Base-by-base conservation (phyloP, 148 eudicot genomes). In the Rhododendron ferrugineum region DNA sequence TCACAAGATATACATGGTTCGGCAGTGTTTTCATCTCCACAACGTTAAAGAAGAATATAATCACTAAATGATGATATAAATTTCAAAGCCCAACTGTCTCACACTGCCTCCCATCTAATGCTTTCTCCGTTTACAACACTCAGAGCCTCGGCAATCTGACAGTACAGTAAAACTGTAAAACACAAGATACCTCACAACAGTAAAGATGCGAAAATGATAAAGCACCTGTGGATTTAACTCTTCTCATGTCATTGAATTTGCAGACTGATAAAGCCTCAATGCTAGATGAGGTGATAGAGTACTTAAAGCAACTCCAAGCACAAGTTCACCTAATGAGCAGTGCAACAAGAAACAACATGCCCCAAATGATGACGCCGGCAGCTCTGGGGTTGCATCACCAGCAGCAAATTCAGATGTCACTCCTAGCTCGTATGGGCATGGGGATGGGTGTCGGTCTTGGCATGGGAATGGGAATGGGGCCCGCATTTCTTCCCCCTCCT, bases 231-330 rank as follows among this genome's bases (percentile, higher is more conserved):
- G 74, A 26, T 26, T 28, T 28, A 28, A 68, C 74, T 28, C 36
- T 68, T 68, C 30, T 30, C 34, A 68, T 68, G 36, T 40, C 4
- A 26, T 30, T 68, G 74, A 68, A 93, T 22, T 86, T 20, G 44
- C 90, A 95, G 98, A 95, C 98, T 5, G 97, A 95, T 84, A 95
- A 95, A 91, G 98, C 98, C 62, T 95, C 98, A 9, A 94, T 95
- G 98, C 89, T 95, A 89, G 98, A 95, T 88, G 98, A 95, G 86
- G 97, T 95, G 6, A 95, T 95, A 84, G 98, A 95, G 80, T 95
- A 95, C 90, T 87, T 94, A 85, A 95, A 93, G 87, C 95, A 94
- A 83, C 98, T 95, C 50, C 98, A 95, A 88, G 87, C 91, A 44
- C 95, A 95, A 91, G 95, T 95, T 47, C 97, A 95, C 50, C 82